Evolutionary conservation across 768 basidiomycete genomes (phyloP), one percentile per base, ranked within the genome.

Genomic region (Tricholoma furcatifolium): DNA sequence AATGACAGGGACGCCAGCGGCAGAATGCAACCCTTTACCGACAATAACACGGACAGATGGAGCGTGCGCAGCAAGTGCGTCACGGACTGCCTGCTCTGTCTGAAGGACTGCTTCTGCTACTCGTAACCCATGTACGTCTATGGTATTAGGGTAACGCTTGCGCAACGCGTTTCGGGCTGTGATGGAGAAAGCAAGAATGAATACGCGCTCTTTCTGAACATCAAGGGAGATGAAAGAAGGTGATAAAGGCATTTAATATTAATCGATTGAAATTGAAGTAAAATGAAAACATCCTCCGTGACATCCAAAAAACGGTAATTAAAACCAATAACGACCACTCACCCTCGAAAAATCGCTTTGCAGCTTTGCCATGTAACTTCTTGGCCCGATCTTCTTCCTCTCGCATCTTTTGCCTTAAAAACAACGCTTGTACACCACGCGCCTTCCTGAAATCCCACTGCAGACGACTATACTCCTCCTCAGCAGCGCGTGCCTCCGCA

Each of bases 21-120:
- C 67, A 2, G 90, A 93, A 69, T 98, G 95, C 31, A 88, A 67
- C 2, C 95, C 95, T 65, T 91, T 94, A 17, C 91, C 91, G 2
- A 79, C 77, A 56, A 82, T 79, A 3, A 82, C 73, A 8, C 65
- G 65, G 32, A 82, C 61, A 5, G 62, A 61, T 1, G 62, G 57
- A 4, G 68, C 57, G 9, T 70, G 73, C 43, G 66, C 65, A 35
- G 57, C 57, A 43, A 74, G 60, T 3, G 74, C 70, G 5, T 74
- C 65, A 7, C 73, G 65, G 39, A 82, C 67, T 1, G 76, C 73
- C 23, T 68, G 60, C 58, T 80, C 77, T 6, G 75, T 76, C 18
- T 62, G 66, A 32, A 68, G 66, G 35, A 81, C 65, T 4, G 80
- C 80, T 61, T 82, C 80, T 0, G 61, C 61, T 0, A 75, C 70